Conservation (phyloP, 2,329 filamentous ascomycete genomes). For the Pseudogymnoascus sp. region DNA sequence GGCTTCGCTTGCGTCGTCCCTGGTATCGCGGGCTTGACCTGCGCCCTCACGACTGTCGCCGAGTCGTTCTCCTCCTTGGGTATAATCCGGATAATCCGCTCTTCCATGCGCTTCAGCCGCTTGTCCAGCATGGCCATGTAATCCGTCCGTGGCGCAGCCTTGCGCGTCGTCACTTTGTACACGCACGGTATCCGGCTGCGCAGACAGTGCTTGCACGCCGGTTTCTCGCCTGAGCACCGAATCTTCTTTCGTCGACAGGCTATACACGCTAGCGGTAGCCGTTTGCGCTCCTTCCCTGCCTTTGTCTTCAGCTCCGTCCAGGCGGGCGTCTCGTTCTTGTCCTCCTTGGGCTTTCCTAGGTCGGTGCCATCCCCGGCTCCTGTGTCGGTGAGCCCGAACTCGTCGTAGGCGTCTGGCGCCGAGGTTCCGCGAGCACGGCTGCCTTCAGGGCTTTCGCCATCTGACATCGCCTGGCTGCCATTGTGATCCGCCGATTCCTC, state of each 20-base stretch:
- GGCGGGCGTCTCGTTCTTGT: slow-evolving; percentile 50
- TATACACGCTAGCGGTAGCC: slow-evolving; percentile 87
- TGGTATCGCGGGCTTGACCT: slow-evolving; percentile 71
- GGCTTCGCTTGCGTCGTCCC: slow-evolving; percentile 43
- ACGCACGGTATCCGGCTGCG: slow-evolving; percentile 90
- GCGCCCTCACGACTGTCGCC: slow-evolving; percentile 63
- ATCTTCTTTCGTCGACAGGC: slow-evolving; percentile 97
- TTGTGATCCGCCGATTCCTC: slow-evolving; percentile 12
- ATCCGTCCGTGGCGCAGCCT: slow-evolving; percentile 88
- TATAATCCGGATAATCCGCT: slow-evolving; percentile 90
- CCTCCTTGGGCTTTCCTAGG: slow-evolving; percentile 43
- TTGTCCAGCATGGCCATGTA: slow-evolving; percentile 99
- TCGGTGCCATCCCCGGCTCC: slow-evolving; percentile 46
- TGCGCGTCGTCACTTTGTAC: slow-evolving; percentile 92
- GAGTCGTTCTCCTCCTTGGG: slow-evolving; percentile 74
- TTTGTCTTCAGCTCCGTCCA: slow-evolving; percentile 85
- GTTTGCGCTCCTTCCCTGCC: slow-evolving; percentile 91
- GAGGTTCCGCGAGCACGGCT: slow-evolving; percentile 20
- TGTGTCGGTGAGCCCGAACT: slow-evolving; percentile 45
- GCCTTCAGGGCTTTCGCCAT: slow-evolving; percentile 26
- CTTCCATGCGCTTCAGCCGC: slow-evolving; percentile 91
- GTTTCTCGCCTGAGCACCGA: slow-evolving; percentile 93
- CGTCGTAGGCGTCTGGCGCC: slow-evolving; percentile 35
- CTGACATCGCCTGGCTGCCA: slow-evolving; percentile 24
- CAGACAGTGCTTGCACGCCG: slow-evolving; percentile 91